Percentiles rank a stretch among this genome's conserved stretches.
Evolutionary conservation across 1,284 basidiomycete species (phyloP).

Genomic region (Cutaneotrichosporon cyanovorans): DNA sequence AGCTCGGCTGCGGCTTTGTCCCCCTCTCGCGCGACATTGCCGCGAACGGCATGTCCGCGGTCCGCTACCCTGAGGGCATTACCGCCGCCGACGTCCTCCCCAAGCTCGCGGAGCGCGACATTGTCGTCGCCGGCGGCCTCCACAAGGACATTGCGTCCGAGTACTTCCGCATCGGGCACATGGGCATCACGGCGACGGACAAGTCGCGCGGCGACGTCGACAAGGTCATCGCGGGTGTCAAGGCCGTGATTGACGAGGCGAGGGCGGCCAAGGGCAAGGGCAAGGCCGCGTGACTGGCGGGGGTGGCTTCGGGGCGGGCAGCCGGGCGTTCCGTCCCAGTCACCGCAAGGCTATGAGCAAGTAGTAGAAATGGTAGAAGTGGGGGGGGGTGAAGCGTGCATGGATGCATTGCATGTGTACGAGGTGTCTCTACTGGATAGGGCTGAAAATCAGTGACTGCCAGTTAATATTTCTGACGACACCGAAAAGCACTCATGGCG

Average conservation of each 20-base stretch:
- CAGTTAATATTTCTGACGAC: no score
- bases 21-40: conserved; percentile 57
- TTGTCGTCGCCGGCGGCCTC: conserved; percentile 83
- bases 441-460: no score
- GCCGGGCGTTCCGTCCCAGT: no score
- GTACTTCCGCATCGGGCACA: conserved; percentile 57
- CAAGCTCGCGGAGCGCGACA: conserved; percentile 52
- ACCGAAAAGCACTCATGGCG: no score
- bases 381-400: no score
- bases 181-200: conserved; percentile 78
- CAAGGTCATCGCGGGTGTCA: conserved; percentile 24
- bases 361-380: no score
- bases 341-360: conserved; percentile 5
- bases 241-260: conserved; percentile 2
- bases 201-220: conserved; percentile 65
- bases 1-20: conserved; percentile 65
- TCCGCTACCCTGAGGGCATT: conserved; percentile 70
- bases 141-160: conserved; percentile 78
- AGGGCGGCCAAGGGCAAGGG: conserved; percentile 4
- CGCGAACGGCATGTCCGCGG: conserved; percentile 90
- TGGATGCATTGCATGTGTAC: no score
- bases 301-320: no score
- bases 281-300: conserved; percentile 3
- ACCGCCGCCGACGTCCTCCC: conserved; percentile 66
- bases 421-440: no score